Base-by-base conservation (phyloP, 495 filamentous ascomycete species). In the Penicillium tannophilum region DNA sequence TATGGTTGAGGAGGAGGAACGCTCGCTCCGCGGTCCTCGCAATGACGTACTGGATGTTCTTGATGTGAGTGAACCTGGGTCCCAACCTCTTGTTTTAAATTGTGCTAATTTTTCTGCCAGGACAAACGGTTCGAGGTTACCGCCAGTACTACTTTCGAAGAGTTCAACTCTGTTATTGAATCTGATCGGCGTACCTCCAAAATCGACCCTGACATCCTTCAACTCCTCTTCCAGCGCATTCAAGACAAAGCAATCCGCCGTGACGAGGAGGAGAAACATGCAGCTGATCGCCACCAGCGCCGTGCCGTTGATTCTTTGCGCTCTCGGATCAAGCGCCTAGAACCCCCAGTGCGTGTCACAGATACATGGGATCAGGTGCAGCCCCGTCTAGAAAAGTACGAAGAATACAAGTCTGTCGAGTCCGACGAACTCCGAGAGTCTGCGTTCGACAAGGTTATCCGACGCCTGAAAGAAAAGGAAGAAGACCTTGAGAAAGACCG, bases 371-470 rank as follows among this genome's bases (percentile, higher is more conserved):
- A 97, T 54, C 85, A 89, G 70, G 82, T 97, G 20, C 86, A 86
- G 52, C 81, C 87, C 35, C 85, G 90, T 31, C 80, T 99, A 26
- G 87, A 91, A 61, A 88, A 88, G 55, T 84, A 83, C 31, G 85
- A 92, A 12, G 94, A 97, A 68, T 99, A 88, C 74, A 84, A 87
- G 57, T 89, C 87, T 19, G 79, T 98, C 26, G 82, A 89, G 52
- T 84, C 88, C 10, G 94, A 98, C 23, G 91, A 96, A 30, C 78
- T 89, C 36, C 90, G 93, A 48, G 84, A 86, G 28, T 79, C 83
- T 55, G 95, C 92, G 11, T 98, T 97, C 68, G 95, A 97, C 30
- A 99, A 98, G 74, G 82, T 91, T 63, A 86, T 97, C 57, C 89
- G 91, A 41, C 91, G 94, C 52, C 75, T 97, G 6, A 89, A 88